A percentile compares a stretch with the other conserved stretches of the same genome.
Evolutionary conservation across 1,284 basidiomycete genomes (phyloP).

Genomic region (Trichosporon ovoides): DNA sequence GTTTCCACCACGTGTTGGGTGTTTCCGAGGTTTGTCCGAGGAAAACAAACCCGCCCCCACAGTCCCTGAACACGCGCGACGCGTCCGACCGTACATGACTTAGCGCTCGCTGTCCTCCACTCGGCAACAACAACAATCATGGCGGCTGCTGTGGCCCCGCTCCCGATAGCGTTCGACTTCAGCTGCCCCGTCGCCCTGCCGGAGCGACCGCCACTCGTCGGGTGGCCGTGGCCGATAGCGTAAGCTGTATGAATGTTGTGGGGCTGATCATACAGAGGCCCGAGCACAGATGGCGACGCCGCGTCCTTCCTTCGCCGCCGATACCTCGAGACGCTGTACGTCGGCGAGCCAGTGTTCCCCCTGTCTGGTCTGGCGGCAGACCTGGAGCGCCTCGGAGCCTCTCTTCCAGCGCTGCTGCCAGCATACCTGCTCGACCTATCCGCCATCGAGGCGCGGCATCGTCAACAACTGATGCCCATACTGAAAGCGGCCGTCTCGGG

Average conservation of each 20-base stretch:
- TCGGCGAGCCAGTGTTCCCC: conserved; percentile 34
- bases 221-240: conserved; percentile 33
- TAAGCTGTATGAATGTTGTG: conserved; percentile 6
- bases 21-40: not conserved
- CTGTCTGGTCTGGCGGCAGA: conserved; percentile 28
- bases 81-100: not conserved
- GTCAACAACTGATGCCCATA: conserved; percentile 25
- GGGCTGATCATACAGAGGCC: conserved; percentile 22
- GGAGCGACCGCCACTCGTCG: conserved; percentile 8
- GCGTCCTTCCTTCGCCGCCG: conserved; percentile 14
- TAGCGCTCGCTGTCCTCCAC: not conserved
- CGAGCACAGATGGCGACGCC: conserved; percentile 8
- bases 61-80: not conserved
- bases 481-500: conserved; percentile 5
- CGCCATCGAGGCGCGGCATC: conserved; percentile 29
- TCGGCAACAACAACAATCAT: not conserved
- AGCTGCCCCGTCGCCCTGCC: conserved; percentile 31
- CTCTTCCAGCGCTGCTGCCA: not conserved
- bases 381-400: conserved; percentile 16
- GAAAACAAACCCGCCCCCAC: conserved; percentile 3
- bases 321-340: conserved; percentile 39
- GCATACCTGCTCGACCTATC: not conserved
- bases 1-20: not conserved
- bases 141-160: not conserved
- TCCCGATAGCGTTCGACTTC: conserved; percentile 33